Base-by-base conservation (phyloP, 1,284 basidiomycete species). In the Athelia sp. region DNA sequence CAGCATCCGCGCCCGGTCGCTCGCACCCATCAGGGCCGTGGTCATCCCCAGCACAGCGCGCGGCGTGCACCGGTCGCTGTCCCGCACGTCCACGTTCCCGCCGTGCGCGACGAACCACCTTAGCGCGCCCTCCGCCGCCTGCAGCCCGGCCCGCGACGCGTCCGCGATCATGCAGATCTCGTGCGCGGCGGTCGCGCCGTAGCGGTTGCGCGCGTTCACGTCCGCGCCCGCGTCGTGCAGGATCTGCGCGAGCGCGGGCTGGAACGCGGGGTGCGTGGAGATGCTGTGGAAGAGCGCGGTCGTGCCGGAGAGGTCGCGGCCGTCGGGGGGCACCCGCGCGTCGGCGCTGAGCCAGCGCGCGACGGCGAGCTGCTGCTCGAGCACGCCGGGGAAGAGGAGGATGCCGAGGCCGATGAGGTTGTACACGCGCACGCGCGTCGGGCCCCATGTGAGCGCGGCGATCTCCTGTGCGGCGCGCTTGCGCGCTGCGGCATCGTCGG, bases 1-100 rank as follows among this genome's bases (percentile, higher is more conserved):
- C 46, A 53, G 50, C 36, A 65, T 52, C 17, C 38, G 49, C 13
- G 54, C 53, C 1, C 62, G 26, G 17, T 52, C 17, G 14, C 43
- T 38, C 31, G 47, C 32, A 1, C 19, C 43, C 18, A 59, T 36
- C 15, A 32, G 43, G 19, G 47, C 22, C 2, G 57, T 55, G 38
- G 61, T 55, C 15, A 40, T 40, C 19, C 36, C 36, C 15, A 21
- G n/a, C 36, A 21, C 36, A 14, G 45, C 21, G 11, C 58, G 56
- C 47, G 56, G 51, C 43, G 60, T 59, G 47, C 57, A 54, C 13
- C 69, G 69, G 57, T 74, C 71, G 22, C 63, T 62, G 51, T 74
- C 72, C 42, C 62, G 62, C 26, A 74, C 67, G 50, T 74, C 72
- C 9, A 72, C 53, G 56, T 65, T 74, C 11, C 72, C 73, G n/a